A percentile compares a stretch with the other conserved stretches of the same genome.
phyloP scores from a whole-genome alignment of 1,284 basidiomycete genomes.

The Hemileia vastatrix region DNA sequence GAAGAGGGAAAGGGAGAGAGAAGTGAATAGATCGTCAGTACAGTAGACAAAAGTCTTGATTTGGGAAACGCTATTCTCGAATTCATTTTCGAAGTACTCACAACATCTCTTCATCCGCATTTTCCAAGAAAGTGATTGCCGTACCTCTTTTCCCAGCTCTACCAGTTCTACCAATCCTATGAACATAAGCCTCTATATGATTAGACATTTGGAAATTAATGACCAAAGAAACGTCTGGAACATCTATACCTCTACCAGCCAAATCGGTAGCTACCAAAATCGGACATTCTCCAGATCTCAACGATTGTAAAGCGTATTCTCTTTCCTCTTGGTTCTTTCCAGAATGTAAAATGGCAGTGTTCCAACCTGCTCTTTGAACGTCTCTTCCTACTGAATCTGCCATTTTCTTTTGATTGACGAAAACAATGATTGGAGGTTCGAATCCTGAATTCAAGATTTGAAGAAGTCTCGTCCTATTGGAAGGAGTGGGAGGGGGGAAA shows the following conservation, averaged over 20 bases:
- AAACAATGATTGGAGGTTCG: slow-evolving; percentile 86
- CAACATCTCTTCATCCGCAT: slow-evolving; percentile 95
- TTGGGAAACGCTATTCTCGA: not conserved
- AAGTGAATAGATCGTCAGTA: not conserved
- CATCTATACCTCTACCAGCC: slow-evolving; percentile 96
- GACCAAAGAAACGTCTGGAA: slow-evolving; percentile 87
- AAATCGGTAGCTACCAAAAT: slow-evolving; percentile 92
- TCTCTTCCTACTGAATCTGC: slow-evolving; percentile 93
- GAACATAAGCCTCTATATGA: slow-evolving; percentile 91
- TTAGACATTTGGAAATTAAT: slow-evolving; percentile 96
- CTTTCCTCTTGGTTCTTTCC: slow-evolving; percentile 95
- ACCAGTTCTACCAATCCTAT: slow-evolving; percentile 95
- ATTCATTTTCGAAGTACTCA: slow-evolving; percentile 49
- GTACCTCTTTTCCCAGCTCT: slow-evolving; percentile 88
- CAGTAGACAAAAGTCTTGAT: not conserved
- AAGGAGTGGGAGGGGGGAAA: not conserved
- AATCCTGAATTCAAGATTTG: slow-evolving; percentile 80
- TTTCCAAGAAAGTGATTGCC: slow-evolving; percentile 87
- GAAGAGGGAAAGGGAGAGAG: slow-evolving; percentile 11
- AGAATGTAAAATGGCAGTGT: slow-evolving; percentile 78
- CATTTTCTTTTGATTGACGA: slow-evolving; percentile 98
- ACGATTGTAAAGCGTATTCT: slow-evolving; percentile 73
- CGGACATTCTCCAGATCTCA: slow-evolving; percentile 71
- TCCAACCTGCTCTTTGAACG: slow-evolving; percentile 77
- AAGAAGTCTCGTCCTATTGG: slow-evolving; percentile 60